Conservation (phyloP, 1,139 yeast genomes). For the Hyphopichia buzzinii region DNA sequence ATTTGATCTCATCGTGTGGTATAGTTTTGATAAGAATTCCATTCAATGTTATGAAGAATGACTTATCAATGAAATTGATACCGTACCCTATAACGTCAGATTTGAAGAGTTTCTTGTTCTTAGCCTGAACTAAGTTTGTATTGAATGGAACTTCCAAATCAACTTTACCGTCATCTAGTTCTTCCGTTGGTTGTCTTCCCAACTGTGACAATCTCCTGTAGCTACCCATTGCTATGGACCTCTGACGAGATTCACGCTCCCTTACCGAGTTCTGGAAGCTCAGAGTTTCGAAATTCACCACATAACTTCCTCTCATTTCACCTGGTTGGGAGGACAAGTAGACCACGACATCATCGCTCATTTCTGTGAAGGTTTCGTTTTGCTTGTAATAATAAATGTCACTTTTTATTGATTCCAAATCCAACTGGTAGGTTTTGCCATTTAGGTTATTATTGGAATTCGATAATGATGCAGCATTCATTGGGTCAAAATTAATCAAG, state of each 20-base stretch:
- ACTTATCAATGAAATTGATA: slow-evolving; percentile 60
- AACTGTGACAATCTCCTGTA: slow-evolving; percentile 38
- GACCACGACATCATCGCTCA: slow-evolving; percentile 19
- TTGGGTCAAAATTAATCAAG: slow-evolving; percentile 18
- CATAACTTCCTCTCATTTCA: slow-evolving; percentile 41
- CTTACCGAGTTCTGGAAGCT: slow-evolving; percentile 40
- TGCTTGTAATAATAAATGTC: slow-evolving; percentile 23
- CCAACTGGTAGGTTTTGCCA: slow-evolving; percentile 12
- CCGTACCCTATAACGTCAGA: slow-evolving; percentile 84
- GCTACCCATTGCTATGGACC: slow-evolving; percentile 35
- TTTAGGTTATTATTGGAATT: background rate
- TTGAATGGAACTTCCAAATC: slow-evolving; percentile 39
- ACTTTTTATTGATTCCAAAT: slow-evolving; percentile 29
- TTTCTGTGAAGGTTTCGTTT: slow-evolving; percentile 8
- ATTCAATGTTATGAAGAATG: slow-evolving; percentile 77
- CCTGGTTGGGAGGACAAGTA: slow-evolving; percentile 34
- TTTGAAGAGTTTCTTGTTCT: slow-evolving; percentile 18
- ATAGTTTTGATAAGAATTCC: slow-evolving; percentile 53
- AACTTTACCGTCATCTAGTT: slow-evolving; percentile 31
- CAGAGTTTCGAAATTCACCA: slow-evolving; percentile 42
- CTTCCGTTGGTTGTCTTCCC: slow-evolving; percentile 26
- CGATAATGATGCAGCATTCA: slow-evolving; percentile 10
- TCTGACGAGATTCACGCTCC: slow-evolving; percentile 27
- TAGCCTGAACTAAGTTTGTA: slow-evolving; percentile 15
- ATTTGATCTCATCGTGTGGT: slow-evolving; percentile 27